phyloP scores from a whole-genome alignment of 2,329 filamentous ascomycete genomes.

The Apiospora kogelbergensis region DNA sequence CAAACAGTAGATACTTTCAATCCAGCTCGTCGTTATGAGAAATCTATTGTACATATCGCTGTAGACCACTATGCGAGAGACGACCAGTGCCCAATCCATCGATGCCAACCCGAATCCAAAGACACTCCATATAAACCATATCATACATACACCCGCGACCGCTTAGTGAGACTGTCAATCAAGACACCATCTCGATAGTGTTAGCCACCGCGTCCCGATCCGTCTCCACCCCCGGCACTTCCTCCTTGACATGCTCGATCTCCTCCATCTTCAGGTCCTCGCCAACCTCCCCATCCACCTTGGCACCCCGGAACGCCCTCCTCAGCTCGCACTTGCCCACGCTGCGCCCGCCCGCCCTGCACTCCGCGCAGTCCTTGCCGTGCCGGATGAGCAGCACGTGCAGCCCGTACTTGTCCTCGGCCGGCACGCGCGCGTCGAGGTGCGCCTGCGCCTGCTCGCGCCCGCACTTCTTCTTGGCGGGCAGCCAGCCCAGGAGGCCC shows the following conservation, averaged over 20 bases:
- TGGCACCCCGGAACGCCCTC: slow-evolving; percentile 34
- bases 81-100: neutral
- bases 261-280: slow-evolving; percentile 16
- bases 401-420: slow-evolving; percentile 49
- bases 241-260: slow-evolving; percentile 14
- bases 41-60: too few species aligned
- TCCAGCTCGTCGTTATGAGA: too few species aligned
- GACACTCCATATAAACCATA: neutral
- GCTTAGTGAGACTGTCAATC: neutral
- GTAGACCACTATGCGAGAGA: too few species aligned
- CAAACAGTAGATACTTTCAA: too few species aligned
- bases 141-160: neutral
- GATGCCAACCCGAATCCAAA: neutral
- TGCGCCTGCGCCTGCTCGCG: slow-evolving; percentile 50
- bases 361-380: slow-evolving; percentile 45
- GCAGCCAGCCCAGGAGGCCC: slow-evolving; percentile 50
- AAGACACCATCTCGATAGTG: slow-evolving; percentile 10
- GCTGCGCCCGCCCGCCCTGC: slow-evolving; percentile 42
- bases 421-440: slow-evolving; percentile 46
- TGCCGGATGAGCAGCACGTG: slow-evolving; percentile 51
- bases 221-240: slow-evolving; percentile 12
- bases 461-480: slow-evolving; percentile 28
- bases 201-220: slow-evolving; percentile 6
- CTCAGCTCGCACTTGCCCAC: slow-evolving; percentile 40
- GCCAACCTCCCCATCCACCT: slow-evolving; percentile 13